Percentiles rank a stretch among this genome's conserved stretches.
These are phyloP conservation scores for Moricandia moricandioides DNA, from an alignment of 345 rosid genomes.

Conservation along the genomic window DNA sequence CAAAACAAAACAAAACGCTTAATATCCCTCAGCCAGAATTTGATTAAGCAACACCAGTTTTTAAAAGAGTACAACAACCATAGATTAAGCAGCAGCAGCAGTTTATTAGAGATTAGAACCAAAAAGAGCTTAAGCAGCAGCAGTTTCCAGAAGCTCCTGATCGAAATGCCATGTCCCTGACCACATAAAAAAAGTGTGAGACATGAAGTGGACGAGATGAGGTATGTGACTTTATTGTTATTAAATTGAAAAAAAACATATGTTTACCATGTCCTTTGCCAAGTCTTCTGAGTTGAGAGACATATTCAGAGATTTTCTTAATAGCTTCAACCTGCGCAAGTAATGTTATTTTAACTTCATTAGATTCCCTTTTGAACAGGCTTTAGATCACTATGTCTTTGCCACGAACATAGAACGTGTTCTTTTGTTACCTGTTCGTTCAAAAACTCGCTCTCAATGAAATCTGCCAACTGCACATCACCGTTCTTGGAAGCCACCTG, in stretches of 20 bases:
- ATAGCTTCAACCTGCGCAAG: slow-evolving; percentile 62
- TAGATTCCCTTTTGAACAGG: slow-evolving; percentile 17
- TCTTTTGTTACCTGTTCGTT: slow-evolving; percentile 63
- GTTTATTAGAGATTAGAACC: not conserved
- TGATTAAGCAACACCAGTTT: not conserved
- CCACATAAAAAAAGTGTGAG: slow-evolving; percentile 9
- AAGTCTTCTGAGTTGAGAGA: slow-evolving; percentile 62
- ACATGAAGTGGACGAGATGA: slow-evolving; percentile 3
- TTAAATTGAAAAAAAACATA: not conserved
- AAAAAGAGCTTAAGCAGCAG: slow-evolving; percentile 20
- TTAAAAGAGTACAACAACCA: slow-evolving; percentile 13
- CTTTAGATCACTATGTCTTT: not conserved
- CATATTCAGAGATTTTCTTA: slow-evolving; percentile 67
- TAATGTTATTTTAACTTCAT: slow-evolving; percentile 10
- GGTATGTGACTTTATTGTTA: not conserved
- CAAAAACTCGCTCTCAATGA: slow-evolving; percentile 61
- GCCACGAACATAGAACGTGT: slow-evolving; percentile 37
- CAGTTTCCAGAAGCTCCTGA: slow-evolving; percentile 62
- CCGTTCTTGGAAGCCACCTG: slow-evolving; percentile 68
- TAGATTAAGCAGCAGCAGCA: slow-evolving; percentile 21
- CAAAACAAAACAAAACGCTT: not conserved
- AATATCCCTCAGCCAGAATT: not conserved
- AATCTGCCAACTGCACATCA: slow-evolving; percentile 81
- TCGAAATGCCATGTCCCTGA: slow-evolving; percentile 95
- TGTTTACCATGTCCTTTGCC: slow-evolving; percentile 81